Evolutionary conservation across 1,284 basidiomycete species (phyloP), one percentile per base, ranked within the genome.

Genomic region (Wolfiporia cocos): DNA sequence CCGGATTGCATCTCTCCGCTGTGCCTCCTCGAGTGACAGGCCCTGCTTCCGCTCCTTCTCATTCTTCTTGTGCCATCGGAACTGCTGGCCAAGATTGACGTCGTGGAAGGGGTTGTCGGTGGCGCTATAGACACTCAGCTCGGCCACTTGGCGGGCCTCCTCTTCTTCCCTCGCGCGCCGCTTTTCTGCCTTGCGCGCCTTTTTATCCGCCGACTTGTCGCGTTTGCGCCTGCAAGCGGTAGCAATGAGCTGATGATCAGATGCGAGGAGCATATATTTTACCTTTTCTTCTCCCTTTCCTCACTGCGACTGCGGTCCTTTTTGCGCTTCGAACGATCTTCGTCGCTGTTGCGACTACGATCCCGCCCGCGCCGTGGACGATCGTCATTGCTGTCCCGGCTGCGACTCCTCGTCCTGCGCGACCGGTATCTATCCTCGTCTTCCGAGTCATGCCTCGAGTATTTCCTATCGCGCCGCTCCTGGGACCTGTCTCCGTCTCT

Each of bases 51-150:
- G 78, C 62, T 99, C 96, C 68, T 92, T 92, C 61, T 99, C 95
- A 28, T 83, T 78, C 70, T 99, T 99, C 74, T 99, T 99, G 65
- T 92, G 90, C 96, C 96, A 99, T 46, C 86, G 81, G 65, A 99
- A 99, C 61, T 92, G 89, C 58, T 97, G 90, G 18, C 83, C 86
- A 21, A 98, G 79, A 62, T 97, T 97, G 48, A 91, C 83, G 58
- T 99, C 95, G 64, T 97, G 90, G 72, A 99, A 99, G 0, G 95
- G 95, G 59, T 99, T 99, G 70, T 93, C 89, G 5, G 82, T 84
- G 30, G 92, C 90, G 53, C 91, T 93, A 70, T 98, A 98, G 48
- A 93, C 83, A 52, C 89, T 91, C 31, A 94, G 73, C 61, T 91
- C 87, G 5, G 92, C 91, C 7, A 93, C 81, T 56, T 87, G 81